Evolutionary conservation across 2,329 filamentous ascomycete genomes (phyloP).

Genomic region (Penicillium sp.): DNA sequence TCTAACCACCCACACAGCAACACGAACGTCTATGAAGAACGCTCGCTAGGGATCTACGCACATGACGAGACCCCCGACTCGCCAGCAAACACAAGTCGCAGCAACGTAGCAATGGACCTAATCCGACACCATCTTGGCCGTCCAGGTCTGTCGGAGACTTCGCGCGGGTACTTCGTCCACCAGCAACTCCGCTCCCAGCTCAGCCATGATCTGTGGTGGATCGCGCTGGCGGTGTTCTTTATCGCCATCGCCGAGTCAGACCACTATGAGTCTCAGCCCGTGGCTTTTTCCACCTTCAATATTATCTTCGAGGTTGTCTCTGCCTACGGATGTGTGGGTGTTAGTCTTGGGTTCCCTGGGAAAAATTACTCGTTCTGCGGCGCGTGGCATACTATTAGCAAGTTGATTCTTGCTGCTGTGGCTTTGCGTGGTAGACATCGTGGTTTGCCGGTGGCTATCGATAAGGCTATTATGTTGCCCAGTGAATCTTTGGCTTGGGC

Average conservation of each 20-base stretch:
- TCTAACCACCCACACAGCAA: conserved; percentile 43
- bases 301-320: conserved; percentile 49
- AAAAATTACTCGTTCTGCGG: conserved; percentile 56
- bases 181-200: conserved; percentile 63
- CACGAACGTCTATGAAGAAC: conserved; percentile 70
- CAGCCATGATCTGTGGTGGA: conserved; percentile 65
- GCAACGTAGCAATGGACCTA: conserved; percentile 25
- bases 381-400: conserved; percentile 54
- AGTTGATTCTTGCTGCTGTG: conserved; percentile 57
- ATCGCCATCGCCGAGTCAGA: conserved; percentile 60
- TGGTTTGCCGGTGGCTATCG: conserved; percentile 56
- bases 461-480: conserved; percentile 48
- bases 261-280: conserved; percentile 52
- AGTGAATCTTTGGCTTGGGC: conserved; percentile 40
- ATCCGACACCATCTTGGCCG: conserved; percentile 25
- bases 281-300: conserved; percentile 58
- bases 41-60: conserved; percentile 54
- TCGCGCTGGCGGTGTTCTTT: conserved; percentile 58
- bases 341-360: conserved; percentile 55
- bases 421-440: conserved; percentile 57
- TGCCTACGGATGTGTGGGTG: conserved; percentile 61
- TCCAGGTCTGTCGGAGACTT: conserved; percentile 26
- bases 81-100: conserved; percentile 15
- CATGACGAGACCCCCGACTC: conserved; percentile 27
- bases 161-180: conserved; percentile 49